Evolutionary conservation across 2,329 filamentous ascomycete species (phyloP), one percentile per base, ranked within the genome.

Genomic region (Verticillium dahliae): DNA sequence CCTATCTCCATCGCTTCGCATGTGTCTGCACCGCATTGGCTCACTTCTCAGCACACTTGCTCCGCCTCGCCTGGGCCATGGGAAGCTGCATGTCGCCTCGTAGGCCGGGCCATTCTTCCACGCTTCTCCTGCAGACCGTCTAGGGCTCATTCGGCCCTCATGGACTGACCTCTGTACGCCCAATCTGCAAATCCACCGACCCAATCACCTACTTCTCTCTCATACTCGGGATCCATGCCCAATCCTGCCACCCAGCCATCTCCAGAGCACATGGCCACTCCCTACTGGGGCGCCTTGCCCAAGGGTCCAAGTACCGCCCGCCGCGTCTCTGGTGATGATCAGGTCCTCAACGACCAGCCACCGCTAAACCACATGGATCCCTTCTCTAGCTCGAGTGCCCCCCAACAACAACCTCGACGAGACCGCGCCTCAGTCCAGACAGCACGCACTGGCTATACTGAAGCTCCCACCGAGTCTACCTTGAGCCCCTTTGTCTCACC

Each of bases 271-370:
- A 82, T 82, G 79, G 74, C 80, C 60, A 68, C 80, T 62, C 80
- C 81, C 45, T 86, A 86, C 75, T 86, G 84, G 84, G 83, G 83
- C 71, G 74, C 84, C 69, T 75, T 86, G 65, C 83, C 84, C 63
- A 73, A 69, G 60, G 22, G 38, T 22, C 45, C 39, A 18, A 50
- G 18, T 37, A 18, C 54, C 54, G 67, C 69, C 64, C 77, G 76
- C 66, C 76, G 76, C 69, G 69, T 70, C 62, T 76, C 76, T 62
- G 72, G 69, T 61, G 72, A 57, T 15, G 55, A 34, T 34, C 22
- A 37, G 33, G 39, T 33, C 27, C 27, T 31, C 38, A n/a, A 3
- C 31, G 69, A 73, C 65, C 67, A 71, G 65, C 63, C 68, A 61
- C 60, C 65, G 60, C 68, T 67, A 66, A 71, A 73, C 66, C 70